A percentile compares a stretch with the other conserved stretches of the same genome.
Conservation (phyloP, 1,284 basidiomycete genomes). For the Cryptococcus sp. region DNA sequence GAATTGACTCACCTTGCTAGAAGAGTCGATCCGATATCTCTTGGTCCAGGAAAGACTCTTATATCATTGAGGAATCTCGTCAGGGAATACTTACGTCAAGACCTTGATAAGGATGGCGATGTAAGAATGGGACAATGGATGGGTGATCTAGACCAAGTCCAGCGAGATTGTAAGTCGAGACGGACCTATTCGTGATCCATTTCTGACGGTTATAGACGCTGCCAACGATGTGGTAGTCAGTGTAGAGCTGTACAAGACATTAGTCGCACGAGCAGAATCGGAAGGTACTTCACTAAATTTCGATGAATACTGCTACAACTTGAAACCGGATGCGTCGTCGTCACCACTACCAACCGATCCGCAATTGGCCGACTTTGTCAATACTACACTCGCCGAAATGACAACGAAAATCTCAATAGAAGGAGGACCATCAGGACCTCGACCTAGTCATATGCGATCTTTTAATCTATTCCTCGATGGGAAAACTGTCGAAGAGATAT, state of each 20-base stretch:
- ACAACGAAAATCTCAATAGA: too few relatives aligned
- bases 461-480: too few relatives aligned
- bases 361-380: too few relatives aligned
- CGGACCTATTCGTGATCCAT: background rate
- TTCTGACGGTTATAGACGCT: constrained; percentile 30
- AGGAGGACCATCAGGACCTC: too few relatives aligned
- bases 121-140: constrained; percentile 43
- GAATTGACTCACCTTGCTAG: constrained; percentile 43
- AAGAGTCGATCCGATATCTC: constrained; percentile 30
- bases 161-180: constrained; percentile 40
- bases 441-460: too few relatives aligned
- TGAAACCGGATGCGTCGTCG: background rate
- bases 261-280: constrained; percentile 1
- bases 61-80: constrained; percentile 41
- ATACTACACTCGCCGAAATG: too few relatives aligned
- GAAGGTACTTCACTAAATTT: constrained; percentile 13
- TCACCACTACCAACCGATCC: too few relatives aligned
- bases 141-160: constrained; percentile 20
- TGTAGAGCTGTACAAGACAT: constrained; percentile 28
- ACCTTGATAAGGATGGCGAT: constrained; percentile 29
- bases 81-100: constrained; percentile 33
- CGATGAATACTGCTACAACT: constrained; percentile 6
- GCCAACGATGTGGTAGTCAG: constrained; percentile 48
- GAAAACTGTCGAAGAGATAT: too few relatives aligned
- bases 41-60: constrained; percentile 22